A percentile compares a stretch with the other conserved stretches of the same genome.
Conservation (phyloP, 2,329 filamentous ascomycete species). For the Alternaria sp. region DNA sequence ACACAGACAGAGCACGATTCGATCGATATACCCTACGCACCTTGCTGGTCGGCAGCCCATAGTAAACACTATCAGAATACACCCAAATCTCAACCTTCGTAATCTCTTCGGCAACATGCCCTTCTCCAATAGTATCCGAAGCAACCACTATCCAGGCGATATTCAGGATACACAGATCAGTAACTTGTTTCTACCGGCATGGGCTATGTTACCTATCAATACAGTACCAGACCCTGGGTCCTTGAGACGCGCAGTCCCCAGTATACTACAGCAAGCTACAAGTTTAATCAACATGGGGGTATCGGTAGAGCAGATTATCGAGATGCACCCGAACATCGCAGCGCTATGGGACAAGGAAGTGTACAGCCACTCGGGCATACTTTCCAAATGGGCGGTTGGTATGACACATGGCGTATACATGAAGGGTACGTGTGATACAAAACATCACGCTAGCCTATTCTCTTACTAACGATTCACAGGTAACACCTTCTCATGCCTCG, state of each 20-base stretch:
- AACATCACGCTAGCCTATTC: not conserved
- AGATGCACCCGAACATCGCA: constrained; percentile 32
- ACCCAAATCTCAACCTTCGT: constrained; percentile 30
- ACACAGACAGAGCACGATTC: constrained; percentile 10
- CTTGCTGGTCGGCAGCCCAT: constrained; percentile 29
- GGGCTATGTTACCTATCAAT: constrained; percentile 37
- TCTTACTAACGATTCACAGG: constrained; percentile 15
- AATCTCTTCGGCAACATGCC: constrained; percentile 30
- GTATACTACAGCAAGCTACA: constrained; percentile 23
- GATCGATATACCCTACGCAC: constrained; percentile 30
- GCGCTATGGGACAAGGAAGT: constrained; percentile 31
- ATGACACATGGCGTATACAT: constrained; percentile 32
- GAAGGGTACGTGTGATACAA: constrained; percentile 20
- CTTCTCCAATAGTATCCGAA: constrained; percentile 21
- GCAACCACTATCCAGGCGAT: constrained; percentile 19
- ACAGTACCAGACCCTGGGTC: constrained; percentile 31
- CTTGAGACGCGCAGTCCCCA: constrained; percentile 16
- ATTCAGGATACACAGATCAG: constrained; percentile 19
- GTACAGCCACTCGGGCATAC: constrained; percentile 25
- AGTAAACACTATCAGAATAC: constrained; percentile 30
- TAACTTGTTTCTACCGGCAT: constrained; percentile 33
- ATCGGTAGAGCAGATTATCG: constrained; percentile 22
- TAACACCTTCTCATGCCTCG: constrained; percentile 35
- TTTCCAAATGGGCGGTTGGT: constrained; percentile 32
- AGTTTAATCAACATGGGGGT: constrained; percentile 21